Evolutionary conservation across 2,329 filamentous ascomycete genomes (phyloP).

Genomic region (Fusarium buxicola): DNA sequence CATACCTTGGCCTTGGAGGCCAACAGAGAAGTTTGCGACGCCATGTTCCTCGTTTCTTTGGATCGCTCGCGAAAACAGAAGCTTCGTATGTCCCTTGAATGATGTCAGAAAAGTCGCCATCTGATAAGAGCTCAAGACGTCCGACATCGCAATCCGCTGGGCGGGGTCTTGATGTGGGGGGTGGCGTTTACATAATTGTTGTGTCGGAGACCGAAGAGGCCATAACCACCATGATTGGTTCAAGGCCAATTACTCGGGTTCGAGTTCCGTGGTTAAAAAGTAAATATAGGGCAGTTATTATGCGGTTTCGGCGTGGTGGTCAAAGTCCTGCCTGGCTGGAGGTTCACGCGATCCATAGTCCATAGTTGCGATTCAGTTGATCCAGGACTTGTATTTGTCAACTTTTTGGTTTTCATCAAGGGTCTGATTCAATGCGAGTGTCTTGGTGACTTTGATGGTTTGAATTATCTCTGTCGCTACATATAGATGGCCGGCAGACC

Average conservation of each 20-base stretch:
- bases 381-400: too few relatives aligned
- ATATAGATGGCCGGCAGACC: too few relatives aligned
- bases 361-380: too few relatives aligned
- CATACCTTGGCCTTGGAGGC: slow-evolving; percentile 40
- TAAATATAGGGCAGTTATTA: neutral
- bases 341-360: too few relatives aligned
- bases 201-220: slow-evolving; percentile 4
- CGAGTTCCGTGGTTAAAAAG: neutral
- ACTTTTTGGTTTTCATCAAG: too few relatives aligned
- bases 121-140: neutral
- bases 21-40: slow-evolving; percentile 36
- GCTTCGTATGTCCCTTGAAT: neutral
- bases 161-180: slow-evolving; percentile 3
- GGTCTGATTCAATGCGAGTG: too few relatives aligned
- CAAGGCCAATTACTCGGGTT: neutral
- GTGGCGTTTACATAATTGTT: slow-evolving; percentile 7
- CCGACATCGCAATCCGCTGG: neutral
- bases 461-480: too few relatives aligned
- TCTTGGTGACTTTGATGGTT: too few relatives aligned
- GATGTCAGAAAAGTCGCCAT: neutral
- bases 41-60: slow-evolving; percentile 21
- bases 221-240: neutral
- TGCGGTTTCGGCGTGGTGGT: too few relatives aligned
- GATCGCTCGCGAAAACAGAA: neutral
- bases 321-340: neutral